phyloP scores from a whole-genome alignment of 768 basidiomycete species.

The Pluteus cervinus region DNA sequence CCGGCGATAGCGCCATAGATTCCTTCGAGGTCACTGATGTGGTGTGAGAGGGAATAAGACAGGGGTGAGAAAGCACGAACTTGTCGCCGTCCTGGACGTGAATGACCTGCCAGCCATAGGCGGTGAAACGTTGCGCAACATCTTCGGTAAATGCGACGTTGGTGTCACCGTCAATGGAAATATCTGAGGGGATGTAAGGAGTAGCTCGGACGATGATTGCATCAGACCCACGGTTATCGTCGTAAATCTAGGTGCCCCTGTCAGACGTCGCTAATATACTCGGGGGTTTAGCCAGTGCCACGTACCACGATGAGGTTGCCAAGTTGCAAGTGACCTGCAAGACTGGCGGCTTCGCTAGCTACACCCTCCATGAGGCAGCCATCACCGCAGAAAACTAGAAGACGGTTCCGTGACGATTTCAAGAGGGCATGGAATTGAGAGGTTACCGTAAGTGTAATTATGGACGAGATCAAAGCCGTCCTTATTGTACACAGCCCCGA shows the following conservation, averaged over 20 bases:
- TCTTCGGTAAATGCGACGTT: slow-evolving; percentile 92
- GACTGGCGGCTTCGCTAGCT: slow-evolving; percentile 84
- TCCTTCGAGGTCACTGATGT: slow-evolving; percentile 59
- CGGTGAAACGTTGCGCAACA: slow-evolving; percentile 78
- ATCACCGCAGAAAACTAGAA: slow-evolving; percentile 82
- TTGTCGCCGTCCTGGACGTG: slow-evolving; percentile 75
- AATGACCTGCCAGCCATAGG: slow-evolving; percentile 95
- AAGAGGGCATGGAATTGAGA: slow-evolving; percentile 2
- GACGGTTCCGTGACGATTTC: slow-evolving; percentile 7
- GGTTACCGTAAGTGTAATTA: slow-evolving; percentile 82
- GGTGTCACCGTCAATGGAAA: slow-evolving; percentile 95
- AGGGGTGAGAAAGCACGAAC: slow-evolving; percentile 30
- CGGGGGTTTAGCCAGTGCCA: slow-evolving; percentile 16
- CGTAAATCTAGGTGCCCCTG: slow-evolving; percentile 69
- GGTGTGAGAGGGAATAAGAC: background rate
- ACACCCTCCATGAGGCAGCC: slow-evolving; percentile 98
- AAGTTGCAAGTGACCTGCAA: slow-evolving; percentile 91
- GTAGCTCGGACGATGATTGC: slow-evolving; percentile 5
- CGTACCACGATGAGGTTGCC: slow-evolving; percentile 88
- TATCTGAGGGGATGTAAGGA: slow-evolving; percentile 44
- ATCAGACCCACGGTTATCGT: slow-evolving; percentile 78
- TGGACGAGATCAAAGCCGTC: slow-evolving; percentile 74
- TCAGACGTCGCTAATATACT: background rate
- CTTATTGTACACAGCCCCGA: slow-evolving; percentile 87
- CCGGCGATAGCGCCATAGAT: slow-evolving; percentile 78